phyloP scores from a whole-genome alignment of 345 rosid genomes.

The Aquilaria yunnanensis region DNA sequence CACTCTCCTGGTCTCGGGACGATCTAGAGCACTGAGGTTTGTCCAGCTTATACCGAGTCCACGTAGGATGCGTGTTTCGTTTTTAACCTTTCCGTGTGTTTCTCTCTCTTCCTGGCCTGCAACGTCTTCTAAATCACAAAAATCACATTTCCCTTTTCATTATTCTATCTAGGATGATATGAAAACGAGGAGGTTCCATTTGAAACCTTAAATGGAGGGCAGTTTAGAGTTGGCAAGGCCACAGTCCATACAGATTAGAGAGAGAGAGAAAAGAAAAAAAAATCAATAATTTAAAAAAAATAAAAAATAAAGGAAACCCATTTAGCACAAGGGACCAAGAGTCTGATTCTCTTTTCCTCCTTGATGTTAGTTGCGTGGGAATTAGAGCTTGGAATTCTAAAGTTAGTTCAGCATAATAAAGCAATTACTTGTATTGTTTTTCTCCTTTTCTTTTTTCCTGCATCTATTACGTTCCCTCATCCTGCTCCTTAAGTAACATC shows the following conservation, averaged over 20 bases:
- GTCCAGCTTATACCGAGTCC: too few species aligned
- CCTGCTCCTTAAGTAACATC: conserved; percentile 21
- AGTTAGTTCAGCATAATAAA: conserved; percentile 24
- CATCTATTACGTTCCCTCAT: conserved; percentile 11
- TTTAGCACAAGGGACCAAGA: conserved; percentile 31
- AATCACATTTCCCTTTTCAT: too few species aligned
- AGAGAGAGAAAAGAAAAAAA: conserved; percentile 28
- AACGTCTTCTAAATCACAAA: too few species aligned
- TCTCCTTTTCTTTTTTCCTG: background rate
- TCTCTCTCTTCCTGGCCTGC: too few species aligned
- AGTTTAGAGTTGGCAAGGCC: conserved; percentile 16
- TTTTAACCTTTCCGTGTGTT: too few species aligned
- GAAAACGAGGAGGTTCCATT: conserved; percentile 7
- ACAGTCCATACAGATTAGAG: background rate
- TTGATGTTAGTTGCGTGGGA: conserved; percentile 18
- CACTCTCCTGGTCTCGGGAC: too few species aligned
- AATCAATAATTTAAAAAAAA: conserved; percentile 8
- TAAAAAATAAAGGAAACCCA: conserved; percentile 32
- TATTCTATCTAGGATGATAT: too few species aligned
- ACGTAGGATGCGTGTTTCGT: too few species aligned
- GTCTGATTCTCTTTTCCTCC: conserved; percentile 3
- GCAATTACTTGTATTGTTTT: conserved; percentile 17
- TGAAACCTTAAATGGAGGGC: conserved; percentile 16
- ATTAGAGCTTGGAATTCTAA: conserved; percentile 41
- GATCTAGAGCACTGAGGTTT: too few species aligned